Evolutionary conservation across 805 yeast species (phyloP).

Genomic region (Wickerhamiella slavikovae): DNA sequence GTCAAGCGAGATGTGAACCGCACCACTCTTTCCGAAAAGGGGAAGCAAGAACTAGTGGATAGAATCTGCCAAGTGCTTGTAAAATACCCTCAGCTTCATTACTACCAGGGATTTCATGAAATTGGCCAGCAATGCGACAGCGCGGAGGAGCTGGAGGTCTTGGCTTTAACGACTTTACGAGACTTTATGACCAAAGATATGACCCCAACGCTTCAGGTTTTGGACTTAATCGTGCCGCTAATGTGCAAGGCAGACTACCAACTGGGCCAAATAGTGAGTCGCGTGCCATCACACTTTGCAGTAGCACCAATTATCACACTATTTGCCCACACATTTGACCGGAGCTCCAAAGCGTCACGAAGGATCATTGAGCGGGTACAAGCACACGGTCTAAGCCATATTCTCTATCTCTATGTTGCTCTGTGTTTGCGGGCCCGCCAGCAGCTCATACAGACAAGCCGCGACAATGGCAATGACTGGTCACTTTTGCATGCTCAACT

Average conservation of each 20-base stretch:
- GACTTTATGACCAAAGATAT: slow-evolving; percentile 71
- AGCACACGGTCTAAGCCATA: slow-evolving; percentile 30
- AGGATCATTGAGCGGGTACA: slow-evolving; percentile 49
- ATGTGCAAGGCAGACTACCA: slow-evolving; percentile 28
- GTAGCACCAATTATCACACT: slow-evolving; percentile 61
- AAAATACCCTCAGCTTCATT: slow-evolving; percentile 38
- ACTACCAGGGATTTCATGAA: slow-evolving; percentile 91
- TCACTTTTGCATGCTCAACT: too few relatives aligned
- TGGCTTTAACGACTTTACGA: slow-evolving; percentile 37
- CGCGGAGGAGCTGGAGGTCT: slow-evolving; percentile 12
- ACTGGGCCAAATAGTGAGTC: slow-evolving; percentile 18
- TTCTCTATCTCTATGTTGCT: slow-evolving; percentile 38
- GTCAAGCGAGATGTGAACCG: slow-evolving; percentile 60
- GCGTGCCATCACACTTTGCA: slow-evolving; percentile 43
- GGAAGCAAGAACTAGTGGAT: slow-evolving; percentile 14
- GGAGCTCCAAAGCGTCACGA: too few relatives aligned
- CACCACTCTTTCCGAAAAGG: slow-evolving; percentile 29
- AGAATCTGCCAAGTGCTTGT: slow-evolving; percentile 29
- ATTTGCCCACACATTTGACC: slow-evolving; percentile 49
- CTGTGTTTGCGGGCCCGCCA: too few relatives aligned
- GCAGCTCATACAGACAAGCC: too few relatives aligned
- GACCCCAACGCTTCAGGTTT: slow-evolving; percentile 42
- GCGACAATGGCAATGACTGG: too few relatives aligned
- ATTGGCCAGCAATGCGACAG: slow-evolving; percentile 37
- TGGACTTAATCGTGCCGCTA: slow-evolving; percentile 44